phyloP scores from a whole-genome alignment of 768 basidiomycete species.

The Kwoniella sp. region DNA sequence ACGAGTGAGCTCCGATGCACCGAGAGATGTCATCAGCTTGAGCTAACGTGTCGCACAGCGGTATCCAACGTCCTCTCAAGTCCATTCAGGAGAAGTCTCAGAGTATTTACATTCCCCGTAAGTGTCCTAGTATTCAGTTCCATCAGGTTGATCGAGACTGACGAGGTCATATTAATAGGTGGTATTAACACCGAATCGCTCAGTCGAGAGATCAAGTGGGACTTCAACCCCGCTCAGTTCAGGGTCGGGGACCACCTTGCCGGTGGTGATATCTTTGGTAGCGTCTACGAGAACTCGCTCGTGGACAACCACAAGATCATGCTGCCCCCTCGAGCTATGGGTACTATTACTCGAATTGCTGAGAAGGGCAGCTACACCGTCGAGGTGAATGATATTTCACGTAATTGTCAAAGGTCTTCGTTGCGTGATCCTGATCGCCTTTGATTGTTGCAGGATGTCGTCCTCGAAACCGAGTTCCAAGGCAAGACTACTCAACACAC shows the following conservation, averaged over 20 bases:
- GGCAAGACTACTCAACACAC: slow-evolving; percentile 90
- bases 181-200: slow-evolving; percentile 97
- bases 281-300: slow-evolving; percentile 95
- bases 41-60: slow-evolving; percentile 54
- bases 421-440: not conserved
- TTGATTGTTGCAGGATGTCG: slow-evolving; percentile 68
- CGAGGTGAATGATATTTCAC: slow-evolving; percentile 63
- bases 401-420: not conserved
- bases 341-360: slow-evolving; percentile 88
- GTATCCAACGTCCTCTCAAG: slow-evolving; percentile 85
- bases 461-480: slow-evolving; percentile 96
- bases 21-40: not conserved
- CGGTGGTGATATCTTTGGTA: slow-evolving; percentile 94
- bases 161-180: slow-evolving; percentile 57
- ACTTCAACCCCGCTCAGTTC: slow-evolving; percentile 81
- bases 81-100: slow-evolving; percentile 95
- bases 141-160: not conserved
- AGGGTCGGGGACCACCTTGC: slow-evolving; percentile 95
- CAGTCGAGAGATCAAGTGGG: slow-evolving; percentile 86
- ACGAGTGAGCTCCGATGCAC: slow-evolving; percentile 61
- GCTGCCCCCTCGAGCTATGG: slow-evolving; percentile 88
- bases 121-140: slow-evolving; percentile 14
- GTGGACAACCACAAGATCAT: slow-evolving; percentile 97
- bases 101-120: slow-evolving; percentile 92
- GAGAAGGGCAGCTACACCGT: slow-evolving; percentile 93